Evolutionary conservation across 139 green algal genomes (phyloP).

Genomic region (Picocystis salinarum): DNA sequence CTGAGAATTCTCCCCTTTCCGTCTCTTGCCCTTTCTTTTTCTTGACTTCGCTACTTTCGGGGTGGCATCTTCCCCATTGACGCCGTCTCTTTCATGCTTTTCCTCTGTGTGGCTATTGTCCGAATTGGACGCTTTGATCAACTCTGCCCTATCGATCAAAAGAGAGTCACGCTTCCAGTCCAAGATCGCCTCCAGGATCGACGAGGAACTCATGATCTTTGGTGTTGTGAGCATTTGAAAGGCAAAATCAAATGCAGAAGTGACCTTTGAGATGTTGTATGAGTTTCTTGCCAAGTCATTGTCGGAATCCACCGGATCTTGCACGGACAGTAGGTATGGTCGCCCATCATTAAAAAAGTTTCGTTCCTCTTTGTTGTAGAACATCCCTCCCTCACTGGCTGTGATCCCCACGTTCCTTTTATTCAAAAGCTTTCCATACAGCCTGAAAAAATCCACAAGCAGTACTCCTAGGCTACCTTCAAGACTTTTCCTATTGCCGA

Average conservation of each 20-base stretch:
- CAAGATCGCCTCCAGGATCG: too few relatives aligned
- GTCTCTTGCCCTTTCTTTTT: too few relatives aligned
- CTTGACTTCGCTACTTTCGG: too few relatives aligned
- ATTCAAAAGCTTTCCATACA: conserved; percentile 46
- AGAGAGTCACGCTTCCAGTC: too few relatives aligned
- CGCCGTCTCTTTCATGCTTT: too few relatives aligned
- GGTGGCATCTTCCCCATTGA: too few relatives aligned
- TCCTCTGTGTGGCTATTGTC: too few relatives aligned
- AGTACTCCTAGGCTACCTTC: conserved; percentile 46
- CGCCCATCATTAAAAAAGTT: conserved; percentile 14
- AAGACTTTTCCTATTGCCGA: background rate
- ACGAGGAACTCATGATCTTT: too few relatives aligned
- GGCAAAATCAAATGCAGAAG: background rate
- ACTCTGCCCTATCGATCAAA: too few relatives aligned
- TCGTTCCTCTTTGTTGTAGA: conserved; percentile 28
- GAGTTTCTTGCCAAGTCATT: conserved; percentile 44
- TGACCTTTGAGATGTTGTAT: conserved; percentile 12
- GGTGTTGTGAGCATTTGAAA: conserved; percentile 1
- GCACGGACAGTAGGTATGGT: conserved; percentile 44
- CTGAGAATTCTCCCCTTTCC: too few relatives aligned
- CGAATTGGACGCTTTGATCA: too few relatives aligned
- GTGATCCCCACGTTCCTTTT: conserved; percentile 23
- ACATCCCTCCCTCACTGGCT: conserved; percentile 25
- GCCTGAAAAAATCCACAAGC: conserved; percentile 78
- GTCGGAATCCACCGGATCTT: conserved; percentile 54